Base-by-base conservation (phyloP, 805 yeast species). In the Candida argentea region DNA sequence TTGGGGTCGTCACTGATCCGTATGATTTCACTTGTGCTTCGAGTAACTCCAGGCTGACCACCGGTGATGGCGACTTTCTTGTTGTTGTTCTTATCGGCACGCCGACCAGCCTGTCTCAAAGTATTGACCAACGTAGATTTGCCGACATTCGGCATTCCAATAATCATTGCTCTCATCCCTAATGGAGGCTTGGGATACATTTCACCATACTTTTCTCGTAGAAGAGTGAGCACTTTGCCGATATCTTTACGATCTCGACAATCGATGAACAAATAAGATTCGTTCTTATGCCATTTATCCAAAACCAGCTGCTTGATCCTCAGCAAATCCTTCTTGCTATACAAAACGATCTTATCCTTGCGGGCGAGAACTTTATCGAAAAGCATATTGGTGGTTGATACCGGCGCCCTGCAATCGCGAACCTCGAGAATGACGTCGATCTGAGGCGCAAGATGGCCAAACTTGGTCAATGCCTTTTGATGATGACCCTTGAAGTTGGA, bases 101-200 rank as follows among this genome's bases (percentile, higher is more conserved):
- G 44, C 27, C 46, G 52, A 2, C 67, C 63, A 10, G 53, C 55
- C 5, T 55, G 56, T 33, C 95, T 55, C 28, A 87, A 55, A 0
- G 78, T 63, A 44, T 91, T 91, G 16, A 87, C 78, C 26, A 91
- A 49, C 0, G 95, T 80, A 8, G 94, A 81, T 52, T 91, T 91
- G 0, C 98, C 98, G n/a, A 86, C 94, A 48, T 91, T 91, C 1
- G 98, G 98, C 91, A 91, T 82, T 1, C 98, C 98, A 5, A 79
- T 76, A 25, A 89, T 71, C 61, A 87, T 61, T 32, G 82, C 52
- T 14, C 86, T 55, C 26, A 81, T 57, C 0, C 97, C 97, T 34
- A 86, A 52, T 0, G 96, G 95, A 0, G 95, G 93, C 1, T 76
- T 71, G 0, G 89, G 84, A 12, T 49, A 51, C 65, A 73, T 58